These are phyloP conservation scores for Lentinula raphanica DNA, from an alignment of 768 basidiomycete genomes.

Conservation along the genomic window DNA sequence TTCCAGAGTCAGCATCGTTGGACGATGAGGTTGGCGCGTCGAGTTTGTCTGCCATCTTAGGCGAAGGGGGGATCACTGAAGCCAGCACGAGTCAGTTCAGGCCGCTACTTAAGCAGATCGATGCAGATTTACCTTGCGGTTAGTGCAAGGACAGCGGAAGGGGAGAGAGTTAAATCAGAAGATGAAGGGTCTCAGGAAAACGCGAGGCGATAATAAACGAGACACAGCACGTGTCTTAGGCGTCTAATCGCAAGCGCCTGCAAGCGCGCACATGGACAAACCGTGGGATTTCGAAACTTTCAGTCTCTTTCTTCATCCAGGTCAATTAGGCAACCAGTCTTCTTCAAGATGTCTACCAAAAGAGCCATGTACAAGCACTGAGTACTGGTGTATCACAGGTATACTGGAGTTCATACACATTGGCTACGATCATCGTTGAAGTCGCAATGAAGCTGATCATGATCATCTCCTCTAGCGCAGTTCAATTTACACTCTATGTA, in stretches of 20 bases:
- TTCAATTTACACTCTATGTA: too few relatives aligned
- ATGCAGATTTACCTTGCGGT: conserved; percentile 3
- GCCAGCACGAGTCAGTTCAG: background rate
- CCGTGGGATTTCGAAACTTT: too few relatives aligned
- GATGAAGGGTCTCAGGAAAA: background rate
- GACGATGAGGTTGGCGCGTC: conserved; percentile 55
- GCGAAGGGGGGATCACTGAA: background rate
- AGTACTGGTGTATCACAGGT: too few relatives aligned
- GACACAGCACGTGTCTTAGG: background rate
- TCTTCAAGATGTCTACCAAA: too few relatives aligned
- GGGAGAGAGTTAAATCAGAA: background rate
- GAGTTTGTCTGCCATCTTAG: conserved; percentile 7
- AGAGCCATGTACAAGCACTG: too few relatives aligned
- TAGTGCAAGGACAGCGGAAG: conserved; percentile 1
- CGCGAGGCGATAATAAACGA: background rate
- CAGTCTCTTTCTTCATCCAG: too few relatives aligned
- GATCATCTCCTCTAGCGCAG: too few relatives aligned
- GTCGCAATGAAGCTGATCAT: too few relatives aligned
- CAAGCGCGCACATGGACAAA: background rate
- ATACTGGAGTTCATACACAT: too few relatives aligned
- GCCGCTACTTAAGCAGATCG: background rate
- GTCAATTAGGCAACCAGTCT: too few relatives aligned
- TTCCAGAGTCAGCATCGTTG: conserved; percentile 44
- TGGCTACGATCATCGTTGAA: too few relatives aligned
- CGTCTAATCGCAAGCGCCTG: background rate